Percentiles rank a stretch among this genome's conserved stretches.
Conservation (phyloP, 106 monocot species). For the Dioscorea alata region DNA sequence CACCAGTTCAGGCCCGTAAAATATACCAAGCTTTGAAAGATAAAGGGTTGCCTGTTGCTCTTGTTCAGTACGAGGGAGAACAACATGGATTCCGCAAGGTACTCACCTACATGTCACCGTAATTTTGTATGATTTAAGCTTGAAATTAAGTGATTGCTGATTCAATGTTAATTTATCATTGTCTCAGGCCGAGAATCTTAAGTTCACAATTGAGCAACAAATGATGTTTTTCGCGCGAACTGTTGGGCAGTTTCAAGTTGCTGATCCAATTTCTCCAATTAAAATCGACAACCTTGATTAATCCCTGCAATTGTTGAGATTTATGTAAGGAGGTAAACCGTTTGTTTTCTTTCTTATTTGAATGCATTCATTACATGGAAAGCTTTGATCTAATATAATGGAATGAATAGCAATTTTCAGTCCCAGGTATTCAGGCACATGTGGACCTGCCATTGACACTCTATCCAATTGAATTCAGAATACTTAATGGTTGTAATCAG, state of each 20-base stretch:
- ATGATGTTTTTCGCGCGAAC: constrained; percentile 89
- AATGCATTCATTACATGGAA: no score
- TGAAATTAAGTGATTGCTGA: no score
- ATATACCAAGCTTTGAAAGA: constrained; percentile 72
- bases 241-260: constrained; percentile 68
- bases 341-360: no score
- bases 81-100: constrained; percentile 98
- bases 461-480: no score
- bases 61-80: constrained; percentile 89
- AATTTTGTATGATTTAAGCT: no score
- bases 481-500: no score
- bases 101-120: background rate
- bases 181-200: constrained; percentile 76
- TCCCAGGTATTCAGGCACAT: no score
- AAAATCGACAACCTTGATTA: constrained; percentile 84
- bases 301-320: no score
- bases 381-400: no score
- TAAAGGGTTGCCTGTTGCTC: constrained; percentile 82
- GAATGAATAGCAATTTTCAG: no score
- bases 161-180: background rate
- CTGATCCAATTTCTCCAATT: constrained; percentile 64
- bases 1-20: constrained; percentile 73
- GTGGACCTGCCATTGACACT: no score
- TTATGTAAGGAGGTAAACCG: no score
- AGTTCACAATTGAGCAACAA: constrained; percentile 75